These are phyloP conservation scores for Neurospora sp. DNA, from an alignment of 495 filamentous ascomycete genomes.

Conservation along the genomic window DNA sequence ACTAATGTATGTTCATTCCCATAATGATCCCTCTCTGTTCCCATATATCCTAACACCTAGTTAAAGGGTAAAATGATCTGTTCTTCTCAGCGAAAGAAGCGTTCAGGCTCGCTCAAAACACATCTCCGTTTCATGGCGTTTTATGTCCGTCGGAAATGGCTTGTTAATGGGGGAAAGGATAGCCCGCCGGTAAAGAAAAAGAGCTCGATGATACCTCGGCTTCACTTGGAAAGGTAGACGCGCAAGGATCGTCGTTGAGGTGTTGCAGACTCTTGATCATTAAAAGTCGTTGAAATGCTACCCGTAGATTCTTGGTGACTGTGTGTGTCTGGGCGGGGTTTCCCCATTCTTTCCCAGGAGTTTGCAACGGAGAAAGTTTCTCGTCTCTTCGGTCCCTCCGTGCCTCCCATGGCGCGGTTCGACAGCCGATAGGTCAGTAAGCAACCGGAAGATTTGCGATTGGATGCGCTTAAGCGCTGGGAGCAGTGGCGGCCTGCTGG, in stretches of 20 bases:
- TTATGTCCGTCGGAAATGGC: background rate
- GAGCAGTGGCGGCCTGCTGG: constrained; percentile 32
- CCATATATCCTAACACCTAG: background rate
- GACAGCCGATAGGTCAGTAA: background rate
- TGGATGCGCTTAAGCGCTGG: constrained; percentile 15
- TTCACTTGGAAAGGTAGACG: background rate
- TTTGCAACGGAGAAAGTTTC: background rate
- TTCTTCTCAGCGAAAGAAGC: background rate
- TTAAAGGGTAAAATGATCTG: background rate
- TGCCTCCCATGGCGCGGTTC: background rate
- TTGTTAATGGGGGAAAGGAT: background rate
- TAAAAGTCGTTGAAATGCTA: background rate
- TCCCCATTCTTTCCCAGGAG: background rate
- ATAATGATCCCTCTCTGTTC: background rate
- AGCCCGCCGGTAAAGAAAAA: background rate
- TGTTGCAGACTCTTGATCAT: background rate
- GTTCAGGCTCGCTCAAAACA: background rate
- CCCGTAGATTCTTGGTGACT: background rate
- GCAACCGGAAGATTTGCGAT: background rate
- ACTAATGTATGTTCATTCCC: background rate
- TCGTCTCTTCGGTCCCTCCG: background rate
- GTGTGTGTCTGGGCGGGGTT: background rate
- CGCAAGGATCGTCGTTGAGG: background rate
- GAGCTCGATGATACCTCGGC: background rate
- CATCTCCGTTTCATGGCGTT: background rate